phyloP scores from a whole-genome alignment of 148 eudicot species.

The Arbutus unedo region DNA sequence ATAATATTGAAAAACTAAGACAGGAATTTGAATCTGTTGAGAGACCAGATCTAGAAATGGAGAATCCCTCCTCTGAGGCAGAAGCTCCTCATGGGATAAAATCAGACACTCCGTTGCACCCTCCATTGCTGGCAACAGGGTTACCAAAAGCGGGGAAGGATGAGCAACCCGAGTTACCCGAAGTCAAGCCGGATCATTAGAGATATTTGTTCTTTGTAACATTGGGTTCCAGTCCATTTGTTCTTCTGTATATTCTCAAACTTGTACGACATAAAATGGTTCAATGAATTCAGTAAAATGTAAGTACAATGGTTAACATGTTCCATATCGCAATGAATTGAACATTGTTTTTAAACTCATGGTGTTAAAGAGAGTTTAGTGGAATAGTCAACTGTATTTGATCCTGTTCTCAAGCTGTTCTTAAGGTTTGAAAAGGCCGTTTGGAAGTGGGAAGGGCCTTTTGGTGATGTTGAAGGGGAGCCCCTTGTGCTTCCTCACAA shows the following conservation, averaged over 20 bases:
- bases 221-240: background rate
- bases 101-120: slow-evolving; percentile 31
- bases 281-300: background rate
- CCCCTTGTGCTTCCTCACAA: slow-evolving; percentile 9
- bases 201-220: slow-evolving; percentile 9
- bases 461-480: background rate
- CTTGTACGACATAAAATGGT: background rate
- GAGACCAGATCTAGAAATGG: slow-evolving; percentile 74
- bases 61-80: slow-evolving; percentile 46
- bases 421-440: background rate
- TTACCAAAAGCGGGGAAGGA: slow-evolving; percentile 26
- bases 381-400: background rate
- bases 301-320: background rate
- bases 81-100: slow-evolving; percentile 40
- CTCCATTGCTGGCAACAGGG: slow-evolving; percentile 22
- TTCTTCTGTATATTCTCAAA: slow-evolving; percentile 7
- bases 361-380: background rate
- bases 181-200: slow-evolving; percentile 29
- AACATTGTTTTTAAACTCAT: background rate
- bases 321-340: background rate
- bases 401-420: background rate
- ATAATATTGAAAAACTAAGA: slow-evolving; percentile 67
- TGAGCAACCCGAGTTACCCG: slow-evolving; percentile 26
- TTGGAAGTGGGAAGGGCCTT: background rate
- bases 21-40: slow-evolving; percentile 70